Evolutionary conservation across 768 basidiomycete species (phyloP), one percentile per base, ranked within the genome.

Genomic region (Austroboletus festivus): DNA sequence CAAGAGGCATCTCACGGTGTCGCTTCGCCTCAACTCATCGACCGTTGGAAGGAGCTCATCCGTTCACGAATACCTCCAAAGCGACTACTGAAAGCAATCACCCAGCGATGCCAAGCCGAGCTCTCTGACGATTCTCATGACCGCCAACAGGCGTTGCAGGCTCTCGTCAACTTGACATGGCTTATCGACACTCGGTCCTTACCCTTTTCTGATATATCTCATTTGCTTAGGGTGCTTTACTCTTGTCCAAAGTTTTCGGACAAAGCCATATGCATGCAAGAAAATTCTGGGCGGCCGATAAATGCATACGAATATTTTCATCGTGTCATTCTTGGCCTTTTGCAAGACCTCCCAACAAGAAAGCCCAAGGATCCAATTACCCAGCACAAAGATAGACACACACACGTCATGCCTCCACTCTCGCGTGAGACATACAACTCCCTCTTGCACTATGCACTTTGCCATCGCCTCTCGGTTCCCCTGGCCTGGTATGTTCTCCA

Each of bases 371-470:
- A 57, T 34, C 47, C 57, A 51, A 52, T 52, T n/a, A 28, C 35
- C 44, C 33, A 53, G 43, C 44, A 50, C 16, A 30, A 28, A 21
- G 23, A 20, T 9, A 48, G 46, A 35, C 42, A 38, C 10, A 9
- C 10, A 38, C 30, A 39, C 16, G 48, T 56, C 42, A 60, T 68
- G 33, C 73, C 69, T 18, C 61, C 63, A 0, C 58, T 81, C 7
- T 67, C 72, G 35, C 49, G 71, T 10, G 60, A 67, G 19, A 67
- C 75, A 1, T 85, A 82, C 64, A 85, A 87, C 60, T 58, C 79
- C 1, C 75, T 91, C 22, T 55, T 90, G 4, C 74, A 85, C 51
- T 89, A 88, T 61, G 70, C 82, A 4, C 71, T 91, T 30, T 77
- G 78, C 8, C 75, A 85, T 55, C 75, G 77, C n/a, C 66, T 73